Conservation (phyloP, 1,139 yeast genomes). For the Sugiyamaella neomexicana region DNA sequence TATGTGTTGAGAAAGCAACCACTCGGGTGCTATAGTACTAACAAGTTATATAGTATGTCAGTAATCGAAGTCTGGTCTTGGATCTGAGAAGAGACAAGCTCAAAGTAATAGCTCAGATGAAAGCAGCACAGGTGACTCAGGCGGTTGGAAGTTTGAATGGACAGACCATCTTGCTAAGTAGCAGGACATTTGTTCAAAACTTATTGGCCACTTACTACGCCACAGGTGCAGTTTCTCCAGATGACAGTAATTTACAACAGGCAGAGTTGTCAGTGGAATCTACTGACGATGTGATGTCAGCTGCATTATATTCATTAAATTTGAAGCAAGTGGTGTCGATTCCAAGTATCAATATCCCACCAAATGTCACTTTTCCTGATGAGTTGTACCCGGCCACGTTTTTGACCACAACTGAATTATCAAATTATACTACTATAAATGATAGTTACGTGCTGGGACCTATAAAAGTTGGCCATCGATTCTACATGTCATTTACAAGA, state of each 20-base stretch:
- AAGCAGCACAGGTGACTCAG: slow-evolving; percentile 76
- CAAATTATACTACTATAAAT: slow-evolving; percentile 18
- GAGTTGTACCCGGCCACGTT: slow-evolving; percentile 28
- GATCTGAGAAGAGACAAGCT: slow-evolving; percentile 67
- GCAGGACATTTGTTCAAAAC: slow-evolving; percentile 35
- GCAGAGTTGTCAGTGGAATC: slow-evolving; percentile 31
- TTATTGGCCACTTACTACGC: slow-evolving; percentile 30
- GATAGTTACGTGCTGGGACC: slow-evolving; percentile 32
- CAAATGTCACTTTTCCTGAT: slow-evolving; percentile 24
- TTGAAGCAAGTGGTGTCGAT: slow-evolving; percentile 19
- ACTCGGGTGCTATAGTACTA: not conserved
- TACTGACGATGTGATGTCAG: slow-evolving; percentile 32
- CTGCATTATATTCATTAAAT: slow-evolving; percentile 29
- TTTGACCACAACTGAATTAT: slow-evolving; percentile 14
- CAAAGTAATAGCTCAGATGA: slow-evolving; percentile 75
- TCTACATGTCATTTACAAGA: slow-evolving; percentile 31
- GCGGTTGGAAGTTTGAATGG: slow-evolving; percentile 61
- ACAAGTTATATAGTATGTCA: slow-evolving; percentile 35
- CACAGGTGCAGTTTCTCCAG: slow-evolving; percentile 29
- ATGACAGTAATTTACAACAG: slow-evolving; percentile 22
- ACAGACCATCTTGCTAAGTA: slow-evolving; percentile 46
- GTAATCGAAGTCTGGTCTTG: slow-evolving; percentile 64
- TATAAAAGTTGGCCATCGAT: slow-evolving; percentile 21
- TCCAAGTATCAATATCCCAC: slow-evolving; percentile 17
- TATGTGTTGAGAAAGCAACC: not conserved